A percentile compares a stretch with the other conserved stretches of the same genome.
phyloP scores from a whole-genome alignment of 1,139 yeast species.

The Candida tropicalis region DNA sequence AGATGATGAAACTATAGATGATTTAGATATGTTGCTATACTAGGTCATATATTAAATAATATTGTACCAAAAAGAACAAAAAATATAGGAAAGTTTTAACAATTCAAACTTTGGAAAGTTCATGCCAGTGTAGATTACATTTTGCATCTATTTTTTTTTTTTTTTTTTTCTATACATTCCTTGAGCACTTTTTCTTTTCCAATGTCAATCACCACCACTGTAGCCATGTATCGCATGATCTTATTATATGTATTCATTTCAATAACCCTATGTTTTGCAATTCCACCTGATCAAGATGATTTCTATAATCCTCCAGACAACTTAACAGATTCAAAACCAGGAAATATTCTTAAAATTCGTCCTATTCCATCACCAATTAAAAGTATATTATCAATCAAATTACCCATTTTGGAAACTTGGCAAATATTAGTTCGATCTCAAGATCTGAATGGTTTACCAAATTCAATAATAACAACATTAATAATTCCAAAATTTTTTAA shows the following conservation, averaged over 20 bases:
- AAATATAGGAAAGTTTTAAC: too few species aligned
- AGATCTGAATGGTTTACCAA: conserved; percentile 34
- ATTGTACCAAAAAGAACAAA: background rate
- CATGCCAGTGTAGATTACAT: too few species aligned
- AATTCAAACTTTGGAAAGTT: too few species aligned
- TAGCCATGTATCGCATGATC: too few species aligned
- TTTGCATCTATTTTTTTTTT: background rate
- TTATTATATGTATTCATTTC: background rate
- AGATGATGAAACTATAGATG: conserved; percentile 1
- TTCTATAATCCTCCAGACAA: conserved; percentile 27
- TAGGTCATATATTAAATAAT: background rate
- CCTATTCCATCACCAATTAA: conserved; percentile 19
- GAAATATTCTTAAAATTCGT: conserved; percentile 22
- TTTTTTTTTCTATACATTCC: conserved; percentile 2
- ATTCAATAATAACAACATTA: conserved; percentile 31
- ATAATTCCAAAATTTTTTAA: conserved; percentile 31
- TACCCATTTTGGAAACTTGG: conserved; percentile 26
- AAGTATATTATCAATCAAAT: conserved; percentile 17
- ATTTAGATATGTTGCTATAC: conserved; percentile 1
- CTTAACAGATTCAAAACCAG: conserved; percentile 20
- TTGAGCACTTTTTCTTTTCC: too few species aligned
- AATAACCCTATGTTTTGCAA: background rate
- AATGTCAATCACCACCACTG: too few species aligned
- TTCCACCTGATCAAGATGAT: conserved; percentile 17
- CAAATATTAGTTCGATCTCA: conserved; percentile 38